These are phyloP conservation scores for Datisca glomerata DNA, from an alignment of 306 rosid genomes.

Conservation along the genomic window DNA sequence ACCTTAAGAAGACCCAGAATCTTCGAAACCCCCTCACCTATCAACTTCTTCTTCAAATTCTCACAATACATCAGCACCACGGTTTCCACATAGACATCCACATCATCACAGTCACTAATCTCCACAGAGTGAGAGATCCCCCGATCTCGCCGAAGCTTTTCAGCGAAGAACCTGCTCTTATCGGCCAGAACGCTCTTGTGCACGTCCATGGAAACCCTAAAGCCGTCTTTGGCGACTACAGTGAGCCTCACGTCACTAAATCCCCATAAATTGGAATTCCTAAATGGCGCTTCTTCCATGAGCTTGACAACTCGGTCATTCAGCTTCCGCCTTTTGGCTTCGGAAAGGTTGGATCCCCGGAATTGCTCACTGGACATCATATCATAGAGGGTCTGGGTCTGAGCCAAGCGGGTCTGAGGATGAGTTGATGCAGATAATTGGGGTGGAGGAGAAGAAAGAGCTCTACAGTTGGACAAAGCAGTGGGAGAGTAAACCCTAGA, in stretches of 20 bases:
- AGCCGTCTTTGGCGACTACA: conserved; percentile 59
- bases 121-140: conserved; percentile 55
- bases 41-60: conserved; percentile 47
- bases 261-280: conserved; percentile 23
- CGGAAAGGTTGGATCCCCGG: conserved; percentile 30
- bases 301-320: conserved; percentile 42
- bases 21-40: conserved; percentile 56
- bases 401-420: conserved; percentile 13
- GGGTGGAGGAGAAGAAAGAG: conserved; percentile 31
- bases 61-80: conserved; percentile 72
- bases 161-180: conserved; percentile 75
- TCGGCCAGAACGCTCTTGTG: conserved; percentile 48
- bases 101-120: conserved; percentile 85
- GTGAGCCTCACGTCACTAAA: conserved; percentile 50
- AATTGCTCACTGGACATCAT: conserved; percentile 57
- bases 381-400: conserved; percentile 58
- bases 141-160: conserved; percentile 37
- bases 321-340: conserved; percentile 31
- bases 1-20: conserved; percentile 84
- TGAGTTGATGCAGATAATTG: conserved; percentile 14
- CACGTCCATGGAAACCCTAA: conserved; percentile 59
- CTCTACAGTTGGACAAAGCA: conserved; percentile 20
- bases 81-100: conserved; percentile 65
- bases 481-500: conserved; percentile 31
- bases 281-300: conserved; percentile 38